These are phyloP conservation scores for Aspergillus chevalieri DNA, from an alignment of 2,329 filamentous ascomycete genomes.

Conservation along the genomic window DNA sequence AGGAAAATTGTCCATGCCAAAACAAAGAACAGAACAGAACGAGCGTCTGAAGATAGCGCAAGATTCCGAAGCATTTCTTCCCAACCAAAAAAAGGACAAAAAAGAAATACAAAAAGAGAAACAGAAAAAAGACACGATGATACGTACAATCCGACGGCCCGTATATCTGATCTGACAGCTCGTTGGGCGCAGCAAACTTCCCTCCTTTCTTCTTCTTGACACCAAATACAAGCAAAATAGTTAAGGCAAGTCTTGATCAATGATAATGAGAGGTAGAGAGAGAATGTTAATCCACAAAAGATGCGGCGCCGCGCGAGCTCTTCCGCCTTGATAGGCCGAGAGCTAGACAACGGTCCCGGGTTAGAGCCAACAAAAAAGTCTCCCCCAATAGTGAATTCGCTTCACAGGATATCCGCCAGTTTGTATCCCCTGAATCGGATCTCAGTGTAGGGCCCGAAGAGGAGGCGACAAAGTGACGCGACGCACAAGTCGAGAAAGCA, in stretches of 20 bases:
- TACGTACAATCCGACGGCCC: conserved; percentile 36
- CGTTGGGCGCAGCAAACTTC: conserved; percentile 15
- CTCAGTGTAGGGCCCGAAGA: conserved; percentile 2
- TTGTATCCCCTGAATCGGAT: conserved; percentile 13
- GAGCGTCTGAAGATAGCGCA: conserved; percentile 2
- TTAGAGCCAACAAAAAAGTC: conserved; percentile 9
- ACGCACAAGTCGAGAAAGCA: not conserved
- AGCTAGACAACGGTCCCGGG: conserved; percentile 6
- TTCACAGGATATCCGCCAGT: conserved; percentile 6
- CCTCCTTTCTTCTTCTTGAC: conserved; percentile 10
- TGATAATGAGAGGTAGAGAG: conserved; percentile 8
- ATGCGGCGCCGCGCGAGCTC: conserved; percentile 14
- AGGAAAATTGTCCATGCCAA: conserved; percentile 13
- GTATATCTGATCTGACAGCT: conserved; percentile 13
- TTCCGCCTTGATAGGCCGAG: conserved; percentile 18
- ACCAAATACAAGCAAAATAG: conserved; percentile 24
- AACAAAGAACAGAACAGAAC: conserved; percentile 1
- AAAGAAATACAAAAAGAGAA: conserved; percentile 9
- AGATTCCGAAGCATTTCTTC: not conserved
- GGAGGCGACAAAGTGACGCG: not conserved
- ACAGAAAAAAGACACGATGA: conserved; percentile 22
- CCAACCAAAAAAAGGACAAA: conserved; percentile 1
- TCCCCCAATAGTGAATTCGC: conserved; percentile 7
- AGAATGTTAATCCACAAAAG: conserved; percentile 18
- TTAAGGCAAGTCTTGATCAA: conserved; percentile 12